phyloP scores from a whole-genome alignment of 768 basidiomycete species.

The Fistulinella prunicolor region DNA sequence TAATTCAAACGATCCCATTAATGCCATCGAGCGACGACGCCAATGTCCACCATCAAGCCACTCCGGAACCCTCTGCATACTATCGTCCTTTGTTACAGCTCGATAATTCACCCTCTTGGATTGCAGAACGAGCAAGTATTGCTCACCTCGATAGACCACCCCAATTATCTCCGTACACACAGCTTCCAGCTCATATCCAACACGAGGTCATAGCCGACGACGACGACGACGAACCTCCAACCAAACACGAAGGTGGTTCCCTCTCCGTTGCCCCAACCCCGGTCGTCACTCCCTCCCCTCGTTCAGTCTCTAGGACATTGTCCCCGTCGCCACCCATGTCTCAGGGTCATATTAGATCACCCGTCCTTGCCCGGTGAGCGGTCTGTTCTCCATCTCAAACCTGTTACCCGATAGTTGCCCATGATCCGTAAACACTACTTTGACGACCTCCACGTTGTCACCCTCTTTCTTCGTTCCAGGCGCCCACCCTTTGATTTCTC shows the following conservation, averaged over 20 bases:
- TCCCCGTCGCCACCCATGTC: slow-evolving; percentile 12
- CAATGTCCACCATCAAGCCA: slow-evolving; percentile 23
- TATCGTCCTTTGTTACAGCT: slow-evolving; percentile 32
- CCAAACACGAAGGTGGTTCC: slow-evolving; percentile 28
- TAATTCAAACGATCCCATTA: slow-evolving; percentile 24
- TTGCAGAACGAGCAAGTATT: slow-evolving; percentile 9
- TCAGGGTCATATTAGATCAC: slow-evolving; percentile 30
- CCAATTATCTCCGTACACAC: slow-evolving; percentile 6
- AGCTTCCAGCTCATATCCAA: slow-evolving; percentile 10
- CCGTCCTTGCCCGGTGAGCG: slow-evolving; percentile 31
- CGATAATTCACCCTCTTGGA: slow-evolving; percentile 28
- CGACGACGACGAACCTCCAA: slow-evolving; percentile 21
- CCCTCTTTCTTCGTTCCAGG: slow-evolving; percentile 11
- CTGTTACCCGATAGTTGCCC: background rate
- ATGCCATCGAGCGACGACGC: slow-evolving; percentile 28
- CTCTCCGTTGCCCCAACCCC: slow-evolving; percentile 15
- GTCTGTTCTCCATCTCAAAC: background rate
- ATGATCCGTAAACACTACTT: slow-evolving; percentile 2
- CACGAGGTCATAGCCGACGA: slow-evolving; percentile 13
- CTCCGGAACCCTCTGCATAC: slow-evolving; percentile 18
- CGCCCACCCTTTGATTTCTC: background rate
- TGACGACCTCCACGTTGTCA: slow-evolving; percentile 10
- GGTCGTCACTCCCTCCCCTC: slow-evolving; percentile 12
- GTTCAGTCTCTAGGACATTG: slow-evolving; percentile 8
- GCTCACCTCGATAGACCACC: slow-evolving; percentile 8